Conservation (phyloP, 352 stramenopile genomes). For the Paralagenidium karlingii region DNA sequence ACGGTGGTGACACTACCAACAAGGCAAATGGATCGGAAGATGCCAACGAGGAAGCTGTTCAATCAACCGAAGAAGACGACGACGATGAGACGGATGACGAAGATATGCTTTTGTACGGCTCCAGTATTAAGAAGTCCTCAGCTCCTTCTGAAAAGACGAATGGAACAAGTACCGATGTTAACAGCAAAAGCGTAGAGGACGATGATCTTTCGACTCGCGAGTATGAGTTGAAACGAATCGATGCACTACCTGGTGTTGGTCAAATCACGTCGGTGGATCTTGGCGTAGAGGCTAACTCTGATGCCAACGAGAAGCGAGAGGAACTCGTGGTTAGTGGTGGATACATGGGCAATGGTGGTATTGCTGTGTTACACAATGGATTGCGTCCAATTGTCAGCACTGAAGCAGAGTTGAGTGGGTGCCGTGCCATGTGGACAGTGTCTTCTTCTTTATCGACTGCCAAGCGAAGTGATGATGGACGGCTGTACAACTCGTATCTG, state of each 20-base stretch:
- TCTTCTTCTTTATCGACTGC: conserved; percentile 41
- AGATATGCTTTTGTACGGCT: conserved; percentile 56
- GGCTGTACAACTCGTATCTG: conserved; percentile 62
- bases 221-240: conserved; percentile 48
- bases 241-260: conserved; percentile 55
- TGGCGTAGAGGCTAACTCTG: conserved; percentile 52
- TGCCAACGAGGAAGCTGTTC: conserved; percentile 1
- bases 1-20: conserved; percentile 9
- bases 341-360: conserved; percentile 35
- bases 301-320: conserved; percentile 67
- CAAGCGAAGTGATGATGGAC: conserved; percentile 29
- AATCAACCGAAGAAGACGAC: conserved; percentile 25
- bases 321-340: conserved; percentile 71
- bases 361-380: conserved; percentile 69
- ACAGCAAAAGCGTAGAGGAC: conserved; percentile 1
- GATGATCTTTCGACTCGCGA: conserved; percentile 4
- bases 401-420: conserved; percentile 66
- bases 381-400: conserved; percentile 76
- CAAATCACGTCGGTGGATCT: conserved; percentile 78
- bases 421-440: conserved; percentile 78
- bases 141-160: neutral
- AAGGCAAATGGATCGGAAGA: conserved; percentile 5
- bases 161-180: too few species aligned
- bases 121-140: too few species aligned
- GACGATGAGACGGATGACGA: conserved; percentile 59